Conservation (phyloP, 2,329 filamentous ascomycete species). For the Cryoendolithus antarcticus region DNA sequence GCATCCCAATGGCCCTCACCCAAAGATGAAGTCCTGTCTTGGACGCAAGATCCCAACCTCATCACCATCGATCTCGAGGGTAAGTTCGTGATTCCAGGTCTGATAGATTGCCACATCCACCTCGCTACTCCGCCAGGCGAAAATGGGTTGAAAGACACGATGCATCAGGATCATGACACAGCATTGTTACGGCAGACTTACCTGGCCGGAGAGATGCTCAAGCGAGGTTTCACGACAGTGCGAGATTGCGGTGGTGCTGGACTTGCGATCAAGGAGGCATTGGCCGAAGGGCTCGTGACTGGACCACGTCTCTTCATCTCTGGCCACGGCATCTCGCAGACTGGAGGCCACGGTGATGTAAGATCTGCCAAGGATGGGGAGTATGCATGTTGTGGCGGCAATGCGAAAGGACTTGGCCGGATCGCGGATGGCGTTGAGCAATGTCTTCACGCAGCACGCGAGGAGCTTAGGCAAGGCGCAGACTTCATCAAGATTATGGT, state of each 20-base stretch:
- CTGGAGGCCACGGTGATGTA: constrained; percentile 45
- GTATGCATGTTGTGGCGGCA: constrained; percentile 37
- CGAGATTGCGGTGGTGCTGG: constrained; percentile 47
- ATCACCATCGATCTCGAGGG: constrained; percentile 29
- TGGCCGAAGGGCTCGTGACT: constrained; percentile 42
- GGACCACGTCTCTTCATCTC: constrained; percentile 46
- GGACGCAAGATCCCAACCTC: constrained; percentile 14
- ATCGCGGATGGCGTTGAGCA: constrained; percentile 44
- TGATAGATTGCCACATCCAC: constrained; percentile 42
- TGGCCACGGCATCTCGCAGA: constrained; percentile 43
- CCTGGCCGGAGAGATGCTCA: constrained; percentile 38
- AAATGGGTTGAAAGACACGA: constrained; percentile 24
- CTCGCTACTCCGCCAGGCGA: constrained; percentile 33
- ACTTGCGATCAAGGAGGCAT: constrained; percentile 44
- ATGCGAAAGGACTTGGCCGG: constrained; percentile 28
- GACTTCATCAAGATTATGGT: constrained; percentile 54
- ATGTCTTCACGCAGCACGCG: constrained; percentile 40
- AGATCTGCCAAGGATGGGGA: constrained; percentile 35
- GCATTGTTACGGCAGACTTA: constrained; percentile 37
- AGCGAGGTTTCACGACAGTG: constrained; percentile 46
- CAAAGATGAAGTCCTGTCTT: constrained; percentile 17
- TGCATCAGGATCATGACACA: constrained; percentile 24
- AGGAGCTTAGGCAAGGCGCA: constrained; percentile 43
- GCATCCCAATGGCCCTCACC: constrained; percentile 13
- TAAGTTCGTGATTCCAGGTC: constrained; percentile 38